Percentiles rank a stretch among this genome's conserved stretches.
Evolutionary conservation across 768 basidiomycete species (phyloP).

Genomic region (Cystobasidium ongulense): DNA sequence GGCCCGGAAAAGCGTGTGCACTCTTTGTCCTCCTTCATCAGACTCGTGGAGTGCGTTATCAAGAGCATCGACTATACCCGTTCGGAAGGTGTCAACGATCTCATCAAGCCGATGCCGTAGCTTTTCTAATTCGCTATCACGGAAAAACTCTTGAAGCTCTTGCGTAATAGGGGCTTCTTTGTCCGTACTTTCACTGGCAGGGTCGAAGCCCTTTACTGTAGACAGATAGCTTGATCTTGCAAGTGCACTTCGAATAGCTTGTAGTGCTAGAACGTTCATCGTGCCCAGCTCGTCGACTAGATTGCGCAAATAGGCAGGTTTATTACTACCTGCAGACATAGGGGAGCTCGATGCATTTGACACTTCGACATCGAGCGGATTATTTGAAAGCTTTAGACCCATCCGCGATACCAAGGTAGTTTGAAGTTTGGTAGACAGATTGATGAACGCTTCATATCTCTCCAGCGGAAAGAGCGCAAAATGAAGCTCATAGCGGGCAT

Average conservation of each 20-base stretch:
- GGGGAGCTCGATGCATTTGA: not conserved
- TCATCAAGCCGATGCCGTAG: not conserved
- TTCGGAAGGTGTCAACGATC: not conserved
- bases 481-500: slow-evolving; percentile 12
- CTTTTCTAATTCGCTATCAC: not conserved
- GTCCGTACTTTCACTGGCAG: not conserved
- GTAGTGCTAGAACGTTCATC: not conserved
- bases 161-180: not conserved
- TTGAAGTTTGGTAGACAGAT: not conserved
- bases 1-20: not conserved
- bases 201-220: not conserved
- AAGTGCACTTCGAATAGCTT: not conserved
- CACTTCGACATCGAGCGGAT: not conserved
- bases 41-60: not conserved
- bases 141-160: not conserved
- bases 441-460: slow-evolving; percentile 9
- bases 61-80: not conserved
- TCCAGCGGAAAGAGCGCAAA: not conserved
- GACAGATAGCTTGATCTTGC: not conserved
- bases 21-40: not conserved
- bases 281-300: slow-evolving; percentile 20
- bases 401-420: not conserved
- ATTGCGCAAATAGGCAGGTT: not conserved
- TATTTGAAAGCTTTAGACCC: not conserved
- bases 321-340: not conserved